These are phyloP conservation scores for Haematococcus lacustris DNA, from an alignment of 139 green algal species.

Conservation along the genomic window DNA sequence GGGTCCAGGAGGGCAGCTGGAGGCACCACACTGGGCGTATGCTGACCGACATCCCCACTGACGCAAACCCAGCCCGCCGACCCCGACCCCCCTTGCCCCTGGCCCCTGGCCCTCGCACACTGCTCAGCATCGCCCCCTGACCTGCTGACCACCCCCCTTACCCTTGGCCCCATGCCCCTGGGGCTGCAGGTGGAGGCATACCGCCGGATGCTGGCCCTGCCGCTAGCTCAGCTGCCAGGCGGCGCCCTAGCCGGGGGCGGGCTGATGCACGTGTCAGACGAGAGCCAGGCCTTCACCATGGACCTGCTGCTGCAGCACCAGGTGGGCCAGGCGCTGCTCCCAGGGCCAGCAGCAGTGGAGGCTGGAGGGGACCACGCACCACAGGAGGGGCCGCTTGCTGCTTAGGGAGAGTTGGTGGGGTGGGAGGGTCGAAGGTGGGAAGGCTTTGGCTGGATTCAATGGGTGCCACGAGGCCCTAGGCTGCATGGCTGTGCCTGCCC, in stretches of 20 bases:
- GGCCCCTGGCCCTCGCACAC: not conserved
- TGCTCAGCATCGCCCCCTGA: not conserved
- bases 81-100: not conserved
- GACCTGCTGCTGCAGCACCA: conserved; percentile 60
- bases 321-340: no score
- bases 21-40: not conserved
- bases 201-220: conserved; percentile 23
- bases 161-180: not conserved
- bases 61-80: not conserved
- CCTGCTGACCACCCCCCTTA: no score
- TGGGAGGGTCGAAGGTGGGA: no score
- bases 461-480: no score
- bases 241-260: conserved; percentile 57
- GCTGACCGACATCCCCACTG: not conserved
- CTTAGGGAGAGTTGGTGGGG: no score
- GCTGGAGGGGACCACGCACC: no score
- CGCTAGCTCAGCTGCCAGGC: conserved; percentile 54
- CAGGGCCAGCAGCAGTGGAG: no score
- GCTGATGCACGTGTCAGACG: conserved; percentile 63
- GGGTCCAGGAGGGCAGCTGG: not conserved
- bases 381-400: no score
- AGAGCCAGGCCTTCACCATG: conserved; percentile 63
- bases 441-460: no score
- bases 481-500: no score
- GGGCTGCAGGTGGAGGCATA: conserved; percentile 20